Percentiles rank a stretch among this genome's conserved stretches.
phyloP scores from a whole-genome alignment of 148 eudicot species.

The Chenopodium formosanum region DNA sequence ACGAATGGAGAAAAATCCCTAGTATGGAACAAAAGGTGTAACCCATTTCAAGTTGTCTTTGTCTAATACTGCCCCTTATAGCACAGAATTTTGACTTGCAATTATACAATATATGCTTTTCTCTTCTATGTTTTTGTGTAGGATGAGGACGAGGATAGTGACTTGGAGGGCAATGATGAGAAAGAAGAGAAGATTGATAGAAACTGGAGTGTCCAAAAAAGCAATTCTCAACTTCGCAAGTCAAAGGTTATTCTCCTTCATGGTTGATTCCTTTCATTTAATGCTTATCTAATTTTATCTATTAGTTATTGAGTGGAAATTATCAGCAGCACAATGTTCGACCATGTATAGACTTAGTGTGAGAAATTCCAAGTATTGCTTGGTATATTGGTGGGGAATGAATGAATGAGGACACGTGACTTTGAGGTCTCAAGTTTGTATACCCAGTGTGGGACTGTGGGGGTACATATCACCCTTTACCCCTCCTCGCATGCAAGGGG shows the following conservation, averaged over 20 bases:
- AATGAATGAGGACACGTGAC: neutral
- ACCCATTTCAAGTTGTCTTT: neutral
- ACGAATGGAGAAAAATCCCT: neutral
- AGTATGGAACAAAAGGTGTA: neutral
- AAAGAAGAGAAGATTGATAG: conserved; percentile 75
- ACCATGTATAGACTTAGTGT: neutral
- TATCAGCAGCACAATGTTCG: neutral
- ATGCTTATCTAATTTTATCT: neutral
- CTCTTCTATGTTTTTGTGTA: conserved; percentile 20
- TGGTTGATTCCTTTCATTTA: neutral
- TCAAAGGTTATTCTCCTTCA: conserved; percentile 60
- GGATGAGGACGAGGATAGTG: conserved; percentile 86
- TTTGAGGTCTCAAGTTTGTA: neutral
- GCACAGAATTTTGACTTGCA: conserved; percentile 9
- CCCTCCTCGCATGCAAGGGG: neutral
- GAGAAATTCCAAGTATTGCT: neutral
- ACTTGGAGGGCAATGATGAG: conserved; percentile 49
- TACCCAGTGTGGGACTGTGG: neutral
- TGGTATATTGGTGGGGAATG: neutral
- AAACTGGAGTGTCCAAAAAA: conserved; percentile 89
- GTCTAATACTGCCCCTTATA: neutral
- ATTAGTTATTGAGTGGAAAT: neutral
- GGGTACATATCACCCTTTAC: neutral
- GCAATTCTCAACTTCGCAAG: conserved; percentile 67
- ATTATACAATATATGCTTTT: neutral